Evolutionary conservation across 75 land plant species (phyloP).

Genomic region (Selaginella moellendorffii): DNA sequence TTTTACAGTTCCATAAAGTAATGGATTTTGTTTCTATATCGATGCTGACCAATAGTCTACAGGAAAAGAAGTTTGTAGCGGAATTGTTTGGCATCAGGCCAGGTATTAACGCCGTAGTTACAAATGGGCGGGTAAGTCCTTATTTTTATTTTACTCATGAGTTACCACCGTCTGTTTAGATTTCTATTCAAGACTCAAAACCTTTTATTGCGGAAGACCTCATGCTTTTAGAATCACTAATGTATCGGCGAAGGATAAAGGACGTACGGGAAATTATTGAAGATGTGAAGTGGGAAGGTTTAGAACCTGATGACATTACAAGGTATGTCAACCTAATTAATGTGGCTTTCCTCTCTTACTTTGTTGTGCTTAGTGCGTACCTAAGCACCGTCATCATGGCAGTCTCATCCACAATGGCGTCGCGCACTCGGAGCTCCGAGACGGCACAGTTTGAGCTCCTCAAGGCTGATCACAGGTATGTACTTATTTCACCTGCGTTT

Average conservation of each 20-base stretch:
- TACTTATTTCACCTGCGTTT: background rate
- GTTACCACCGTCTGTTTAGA: background rate
- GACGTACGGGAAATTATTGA: slow-evolving; percentile 48
- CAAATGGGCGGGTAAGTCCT: slow-evolving; percentile 76
- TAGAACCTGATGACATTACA: slow-evolving; percentile 75
- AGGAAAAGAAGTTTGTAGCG: slow-evolving; percentile 42
- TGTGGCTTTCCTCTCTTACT: background rate
- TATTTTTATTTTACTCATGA: background rate
- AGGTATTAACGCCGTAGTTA: slow-evolving; percentile 58
- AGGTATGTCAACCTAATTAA: slow-evolving; percentile 29
- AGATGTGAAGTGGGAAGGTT: slow-evolving; percentile 47
- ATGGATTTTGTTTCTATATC: background rate
- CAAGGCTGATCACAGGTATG: slow-evolving; percentile 33
- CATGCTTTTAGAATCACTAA: slow-evolving; percentile 56
- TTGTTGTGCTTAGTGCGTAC: slow-evolving; percentile 44
- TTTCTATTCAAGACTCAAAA: slow-evolving; percentile 13
- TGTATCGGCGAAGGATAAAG: slow-evolving; percentile 62
- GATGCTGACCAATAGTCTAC: slow-evolving; percentile 12
- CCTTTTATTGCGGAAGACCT: slow-evolving; percentile 70
- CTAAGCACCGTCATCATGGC: slow-evolving; percentile 69
- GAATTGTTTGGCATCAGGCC: slow-evolving; percentile 35
- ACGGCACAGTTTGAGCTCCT: slow-evolving; percentile 79
- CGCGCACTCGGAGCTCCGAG: slow-evolving; percentile 67
- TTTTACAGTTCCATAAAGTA: background rate
- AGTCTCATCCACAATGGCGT: slow-evolving; percentile 71